These are phyloP conservation scores for Chara braunii DNA, from an alignment of 139 green algal species.

Conservation along the genomic window DNA sequence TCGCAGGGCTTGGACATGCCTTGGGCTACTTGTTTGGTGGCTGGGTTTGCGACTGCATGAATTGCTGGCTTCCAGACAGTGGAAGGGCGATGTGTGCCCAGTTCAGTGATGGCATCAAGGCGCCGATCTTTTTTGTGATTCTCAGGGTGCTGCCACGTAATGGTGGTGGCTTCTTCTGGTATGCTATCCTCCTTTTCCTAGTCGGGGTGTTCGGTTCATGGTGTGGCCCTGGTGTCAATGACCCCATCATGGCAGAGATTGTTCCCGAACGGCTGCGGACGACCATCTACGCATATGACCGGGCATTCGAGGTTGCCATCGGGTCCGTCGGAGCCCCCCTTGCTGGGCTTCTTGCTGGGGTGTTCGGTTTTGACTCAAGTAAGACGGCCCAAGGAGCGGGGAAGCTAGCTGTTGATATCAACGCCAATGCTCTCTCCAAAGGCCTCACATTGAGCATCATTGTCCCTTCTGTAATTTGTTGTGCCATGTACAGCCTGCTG, in stretches of 20 bases:
- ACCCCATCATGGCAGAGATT: constrained; percentile 79
- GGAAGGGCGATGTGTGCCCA: constrained; percentile 32
- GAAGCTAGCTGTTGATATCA: constrained; percentile 10
- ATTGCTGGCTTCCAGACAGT: neutral
- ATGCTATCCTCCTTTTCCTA: no score
- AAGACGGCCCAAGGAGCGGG: neutral
- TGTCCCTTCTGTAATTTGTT: constrained; percentile 29
- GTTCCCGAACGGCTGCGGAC: constrained; percentile 61
- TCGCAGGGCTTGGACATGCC: constrained; percentile 37
- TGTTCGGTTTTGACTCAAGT: constrained; percentile 25
- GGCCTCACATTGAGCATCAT: constrained; percentile 14
- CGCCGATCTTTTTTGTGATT: no score
- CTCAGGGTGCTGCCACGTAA: no score
- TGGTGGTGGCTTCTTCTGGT: no score
- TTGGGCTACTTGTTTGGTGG: constrained; percentile 59
- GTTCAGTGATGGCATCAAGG: no score
- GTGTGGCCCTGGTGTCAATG: no score
- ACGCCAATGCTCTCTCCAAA: constrained; percentile 10
- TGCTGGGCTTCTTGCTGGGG: constrained; percentile 3
- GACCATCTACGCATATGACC: constrained; percentile 74
- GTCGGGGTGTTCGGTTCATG: no score
- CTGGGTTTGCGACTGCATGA: constrained; percentile 48
- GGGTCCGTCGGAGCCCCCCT: constrained; percentile 7
- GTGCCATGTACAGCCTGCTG: constrained; percentile 25
- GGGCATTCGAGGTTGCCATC: constrained; percentile 48